Conservation (phyloP, 1,139 yeast genomes). For the Pichia terricola region DNA sequence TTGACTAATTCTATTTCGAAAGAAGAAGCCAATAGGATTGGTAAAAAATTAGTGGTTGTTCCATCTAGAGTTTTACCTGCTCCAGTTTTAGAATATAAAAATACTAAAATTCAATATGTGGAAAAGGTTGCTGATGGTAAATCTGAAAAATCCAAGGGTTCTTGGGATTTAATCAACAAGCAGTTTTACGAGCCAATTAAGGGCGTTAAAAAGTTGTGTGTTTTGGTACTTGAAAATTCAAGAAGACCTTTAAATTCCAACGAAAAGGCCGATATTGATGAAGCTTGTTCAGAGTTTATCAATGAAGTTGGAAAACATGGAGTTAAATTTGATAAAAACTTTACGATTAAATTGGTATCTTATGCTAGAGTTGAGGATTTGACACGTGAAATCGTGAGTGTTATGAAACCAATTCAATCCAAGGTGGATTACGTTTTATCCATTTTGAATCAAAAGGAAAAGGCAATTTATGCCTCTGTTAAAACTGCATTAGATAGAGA, state of each 20-base stretch:
- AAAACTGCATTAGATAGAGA: slow-evolving; percentile 17
- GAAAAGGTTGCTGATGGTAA: slow-evolving; percentile 18
- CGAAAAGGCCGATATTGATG: slow-evolving; percentile 12
- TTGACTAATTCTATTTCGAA: slow-evolving; percentile 6
- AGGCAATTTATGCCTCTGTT: slow-evolving; percentile 15
- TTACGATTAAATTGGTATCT: slow-evolving; percentile 6
- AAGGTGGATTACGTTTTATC: slow-evolving; percentile 14
- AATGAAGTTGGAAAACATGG: slow-evolving; percentile 14
- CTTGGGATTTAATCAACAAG: slow-evolving; percentile 18
- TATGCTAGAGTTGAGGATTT: slow-evolving; percentile 10
- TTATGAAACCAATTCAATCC: slow-evolving; percentile 10
- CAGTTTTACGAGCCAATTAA: slow-evolving; percentile 15
- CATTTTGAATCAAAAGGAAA: slow-evolving; percentile 16
- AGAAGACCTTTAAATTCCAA: slow-evolving; percentile 13
- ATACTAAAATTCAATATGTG: slow-evolving; percentile 9
- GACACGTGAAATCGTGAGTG: slow-evolving; percentile 9
- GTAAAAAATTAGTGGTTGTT: slow-evolving; percentile 17
- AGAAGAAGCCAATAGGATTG: slow-evolving; percentile 14
- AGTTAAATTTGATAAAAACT: slow-evolving; percentile 11
- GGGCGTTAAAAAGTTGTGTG: slow-evolving; percentile 12
- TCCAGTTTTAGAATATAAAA: slow-evolving; percentile 15
- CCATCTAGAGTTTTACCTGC: slow-evolving; percentile 19
- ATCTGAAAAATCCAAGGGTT: slow-evolving; percentile 18
- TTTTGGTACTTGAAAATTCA: slow-evolving; percentile 14
- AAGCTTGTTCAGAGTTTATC: slow-evolving; percentile 13